Evolutionary conservation across 257 asterid species (phyloP).

Genomic region (Solanum pinnatisectum): DNA sequence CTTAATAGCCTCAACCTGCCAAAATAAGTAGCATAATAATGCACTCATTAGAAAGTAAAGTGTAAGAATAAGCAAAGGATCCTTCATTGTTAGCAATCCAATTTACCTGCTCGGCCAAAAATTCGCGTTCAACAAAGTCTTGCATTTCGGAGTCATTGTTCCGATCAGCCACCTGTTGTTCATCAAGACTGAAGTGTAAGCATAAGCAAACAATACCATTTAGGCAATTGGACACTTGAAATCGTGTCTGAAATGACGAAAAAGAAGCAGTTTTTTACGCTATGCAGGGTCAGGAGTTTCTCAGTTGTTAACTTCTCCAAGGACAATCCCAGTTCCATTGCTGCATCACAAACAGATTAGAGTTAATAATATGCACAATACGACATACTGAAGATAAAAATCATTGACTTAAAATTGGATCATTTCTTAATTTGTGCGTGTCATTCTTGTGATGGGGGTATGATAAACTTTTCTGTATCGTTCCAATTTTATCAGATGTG

Average conservation of each 20-base stretch:
- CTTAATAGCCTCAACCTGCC: constrained; percentile 66
- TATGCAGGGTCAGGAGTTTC: constrained; percentile 48
- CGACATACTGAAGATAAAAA: background rate
- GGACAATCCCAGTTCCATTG: constrained; percentile 71
- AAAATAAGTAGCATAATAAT: background rate
- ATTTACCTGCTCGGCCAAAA: constrained; percentile 59
- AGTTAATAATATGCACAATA: background rate
- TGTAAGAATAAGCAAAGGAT: background rate
- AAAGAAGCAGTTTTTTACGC: constrained; percentile 21
- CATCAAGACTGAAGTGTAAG: background rate
- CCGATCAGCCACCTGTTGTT: constrained; percentile 46
- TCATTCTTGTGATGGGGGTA: background rate
- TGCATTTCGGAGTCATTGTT: constrained; percentile 59
- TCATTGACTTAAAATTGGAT: background rate
- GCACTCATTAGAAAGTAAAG: too few relatives aligned
- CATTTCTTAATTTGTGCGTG: background rate
- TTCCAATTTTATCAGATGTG: background rate
- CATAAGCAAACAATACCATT: background rate
- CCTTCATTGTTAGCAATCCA: background rate
- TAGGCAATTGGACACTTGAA: background rate
- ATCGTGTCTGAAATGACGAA: background rate
- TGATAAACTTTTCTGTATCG: background rate
- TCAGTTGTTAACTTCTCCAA: constrained; percentile 62
- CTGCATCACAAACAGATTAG: constrained; percentile 24
- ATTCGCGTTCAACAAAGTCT: constrained; percentile 65